A percentile compares a stretch with the other conserved stretches of the same genome.
Evolutionary conservation across 441 rosid species (phyloP).

Genomic region (Brassica hybrid): DNA sequence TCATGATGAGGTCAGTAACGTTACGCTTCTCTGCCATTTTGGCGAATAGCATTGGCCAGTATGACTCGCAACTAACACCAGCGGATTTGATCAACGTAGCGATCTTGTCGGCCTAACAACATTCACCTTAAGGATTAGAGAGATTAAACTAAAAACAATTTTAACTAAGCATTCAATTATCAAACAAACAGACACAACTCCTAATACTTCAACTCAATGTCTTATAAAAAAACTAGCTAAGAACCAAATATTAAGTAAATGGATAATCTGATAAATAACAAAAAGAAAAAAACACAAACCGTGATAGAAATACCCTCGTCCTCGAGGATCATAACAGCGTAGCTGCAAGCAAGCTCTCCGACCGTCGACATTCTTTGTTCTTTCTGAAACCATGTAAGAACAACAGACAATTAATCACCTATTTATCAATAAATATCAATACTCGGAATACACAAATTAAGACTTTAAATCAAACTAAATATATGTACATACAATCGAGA

Average conservation of each 20-base stretch:
- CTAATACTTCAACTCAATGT: neutral
- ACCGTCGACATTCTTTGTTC: conserved; percentile 55
- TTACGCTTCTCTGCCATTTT: conserved; percentile 70
- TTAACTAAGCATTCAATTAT: neutral
- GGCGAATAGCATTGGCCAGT: conserved; percentile 79
- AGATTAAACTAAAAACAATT: neutral
- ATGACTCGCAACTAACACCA: conserved; percentile 64
- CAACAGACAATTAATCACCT: neutral
- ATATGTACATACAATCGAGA: neutral
- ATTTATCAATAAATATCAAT: neutral
- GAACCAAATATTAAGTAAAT: no score
- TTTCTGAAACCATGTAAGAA: conserved; percentile 13
- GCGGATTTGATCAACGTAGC: conserved; percentile 59
- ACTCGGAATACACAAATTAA: neutral
- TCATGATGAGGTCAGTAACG: conserved; percentile 62
- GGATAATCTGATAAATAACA: neutral
- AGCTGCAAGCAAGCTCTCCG: conserved; percentile 78
- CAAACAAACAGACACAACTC: neutral
- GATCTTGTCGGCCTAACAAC: conserved; percentile 71
- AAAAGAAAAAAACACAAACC: conserved; percentile 42
- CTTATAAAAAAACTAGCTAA: no score
- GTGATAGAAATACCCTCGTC: conserved; percentile 80
- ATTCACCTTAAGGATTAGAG: no score
- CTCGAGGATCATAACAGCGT: conserved; percentile 71
- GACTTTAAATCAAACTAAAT: neutral